phyloP scores from a whole-genome alignment of 1,139 yeast species.

The Geotrichum histeridarum region DNA sequence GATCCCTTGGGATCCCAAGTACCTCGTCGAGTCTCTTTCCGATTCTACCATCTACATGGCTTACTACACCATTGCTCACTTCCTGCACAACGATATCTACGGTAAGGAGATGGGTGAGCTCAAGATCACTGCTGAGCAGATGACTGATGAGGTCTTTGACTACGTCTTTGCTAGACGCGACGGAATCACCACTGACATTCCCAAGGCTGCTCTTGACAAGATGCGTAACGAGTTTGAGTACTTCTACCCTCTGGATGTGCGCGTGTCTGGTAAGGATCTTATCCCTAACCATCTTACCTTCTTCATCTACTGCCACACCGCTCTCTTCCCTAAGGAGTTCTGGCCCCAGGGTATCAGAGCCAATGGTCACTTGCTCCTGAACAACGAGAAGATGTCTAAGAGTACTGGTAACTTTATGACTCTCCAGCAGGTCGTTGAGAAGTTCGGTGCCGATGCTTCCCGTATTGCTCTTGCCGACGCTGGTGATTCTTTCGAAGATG shows the following conservation, averaged over 20 bases:
- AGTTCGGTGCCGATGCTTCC: conserved; percentile 96
- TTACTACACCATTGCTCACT: conserved; percentile 84
- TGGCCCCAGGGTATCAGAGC: conserved; percentile 96
- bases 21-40: conserved; percentile 87
- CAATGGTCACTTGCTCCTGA: conserved; percentile 91
- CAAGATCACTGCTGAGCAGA: conserved; percentile 69
- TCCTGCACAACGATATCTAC: conserved; percentile 79
- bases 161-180: conserved; percentile 77
- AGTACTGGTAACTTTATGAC: conserved; percentile 97
- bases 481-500: conserved; percentile 96
- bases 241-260: conserved; percentile 87
- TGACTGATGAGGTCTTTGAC: conserved; percentile 94
- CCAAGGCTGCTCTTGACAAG: conserved; percentile 58
- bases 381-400: conserved; percentile 96
- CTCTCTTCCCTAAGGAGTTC: conserved; percentile 78
- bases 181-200: conserved; percentile 53
- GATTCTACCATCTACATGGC: conserved; percentile 97
- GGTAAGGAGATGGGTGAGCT: conserved; percentile 73
- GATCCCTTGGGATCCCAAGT: conserved; percentile 96
- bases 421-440: conserved; percentile 71
- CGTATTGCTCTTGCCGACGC: conserved; percentile 98
- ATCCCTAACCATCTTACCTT: conserved; percentile 96
- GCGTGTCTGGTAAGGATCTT: conserved; percentile 94
- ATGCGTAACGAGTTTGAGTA: conserved; percentile 93
- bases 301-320: conserved; percentile 88